Percentiles rank a stretch among this genome's conserved stretches.
Conservation (phyloP, 176 grass and related monocot species). For the Melocanna baccifera region DNA sequence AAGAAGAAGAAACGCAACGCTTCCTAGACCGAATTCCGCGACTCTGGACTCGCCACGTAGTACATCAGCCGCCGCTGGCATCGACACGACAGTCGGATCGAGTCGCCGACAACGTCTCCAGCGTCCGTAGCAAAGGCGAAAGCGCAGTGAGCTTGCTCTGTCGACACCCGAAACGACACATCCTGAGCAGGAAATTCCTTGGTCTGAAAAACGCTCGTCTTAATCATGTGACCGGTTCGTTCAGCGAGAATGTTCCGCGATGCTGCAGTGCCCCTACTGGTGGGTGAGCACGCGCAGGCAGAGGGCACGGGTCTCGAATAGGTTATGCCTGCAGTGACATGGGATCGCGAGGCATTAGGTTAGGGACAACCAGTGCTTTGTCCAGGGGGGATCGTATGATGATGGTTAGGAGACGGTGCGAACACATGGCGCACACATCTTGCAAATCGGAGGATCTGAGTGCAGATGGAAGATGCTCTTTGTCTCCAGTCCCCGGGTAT, state of each 20-base stretch:
- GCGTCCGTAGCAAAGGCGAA: not conserved
- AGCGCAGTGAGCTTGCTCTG: not conserved
- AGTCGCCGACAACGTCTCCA: not conserved
- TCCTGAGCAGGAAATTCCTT: not conserved
- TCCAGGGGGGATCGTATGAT: not conserved
- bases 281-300: not conserved
- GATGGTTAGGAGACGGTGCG: not conserved
- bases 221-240: not conserved
- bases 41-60: not conserved
- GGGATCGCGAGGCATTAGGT: not conserved
- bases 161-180: slow-evolving; percentile 12
- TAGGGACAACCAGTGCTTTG: not conserved
- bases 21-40: too few species aligned
- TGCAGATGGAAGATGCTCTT: slow-evolving; percentile 32
- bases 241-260: not conserved
- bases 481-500: not conserved
- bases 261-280: not conserved
- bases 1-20: too few species aligned
- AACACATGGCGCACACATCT: slow-evolving; percentile 7
- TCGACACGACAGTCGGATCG: not conserved
- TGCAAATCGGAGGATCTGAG: slow-evolving; percentile 7
- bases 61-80: not conserved
- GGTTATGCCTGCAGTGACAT: not conserved
- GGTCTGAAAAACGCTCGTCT: not conserved
- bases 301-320: not conserved